Percentiles rank a stretch among this genome's conserved stretches.
Evolutionary conservation across 139 green algal genomes (phyloP).

Genomic region (Haematococcus lacustris): DNA sequence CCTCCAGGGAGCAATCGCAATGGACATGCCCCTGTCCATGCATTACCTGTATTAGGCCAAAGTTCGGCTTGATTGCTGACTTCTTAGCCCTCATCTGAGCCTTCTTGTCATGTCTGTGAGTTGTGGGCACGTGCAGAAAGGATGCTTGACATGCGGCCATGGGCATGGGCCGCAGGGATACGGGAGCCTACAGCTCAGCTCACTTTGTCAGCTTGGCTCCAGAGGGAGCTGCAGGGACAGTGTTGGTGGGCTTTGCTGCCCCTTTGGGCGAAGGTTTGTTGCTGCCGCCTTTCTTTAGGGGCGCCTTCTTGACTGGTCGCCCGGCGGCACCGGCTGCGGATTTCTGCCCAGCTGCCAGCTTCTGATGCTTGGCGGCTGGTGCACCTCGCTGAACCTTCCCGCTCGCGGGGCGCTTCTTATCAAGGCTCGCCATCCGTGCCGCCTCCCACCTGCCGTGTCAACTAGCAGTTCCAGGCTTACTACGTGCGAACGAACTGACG

Average conservation of each 20-base stretch:
- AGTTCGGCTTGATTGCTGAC: constrained; percentile 37
- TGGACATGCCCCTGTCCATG: neutral
- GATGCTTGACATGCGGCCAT: neutral
- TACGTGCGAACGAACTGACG: no score
- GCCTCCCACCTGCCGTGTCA: no score
- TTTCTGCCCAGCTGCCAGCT: neutral
- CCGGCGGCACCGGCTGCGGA: neutral
- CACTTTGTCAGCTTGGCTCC: constrained; percentile 1
- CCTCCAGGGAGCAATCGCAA: neutral
- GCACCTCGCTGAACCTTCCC: neutral
- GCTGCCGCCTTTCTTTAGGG: neutral
- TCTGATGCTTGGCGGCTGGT: neutral
- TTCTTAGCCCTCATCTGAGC: constrained; percentile 25
- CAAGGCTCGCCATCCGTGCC: neutral
- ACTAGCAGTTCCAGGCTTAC: no score
- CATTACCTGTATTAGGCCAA: constrained; percentile 35
- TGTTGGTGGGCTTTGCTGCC: no score
- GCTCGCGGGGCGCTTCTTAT: neutral
- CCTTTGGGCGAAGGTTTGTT: neutral
- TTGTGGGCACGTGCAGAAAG: neutral
- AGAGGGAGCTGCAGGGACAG: neutral
- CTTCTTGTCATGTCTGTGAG: constrained; percentile 36
- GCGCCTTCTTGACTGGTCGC: neutral
- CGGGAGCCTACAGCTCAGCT: neutral
- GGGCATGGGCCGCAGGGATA: neutral